Base-by-base conservation (phyloP, 2,329 filamentous ascomycete species). In the Fusarium sp. region DNA sequence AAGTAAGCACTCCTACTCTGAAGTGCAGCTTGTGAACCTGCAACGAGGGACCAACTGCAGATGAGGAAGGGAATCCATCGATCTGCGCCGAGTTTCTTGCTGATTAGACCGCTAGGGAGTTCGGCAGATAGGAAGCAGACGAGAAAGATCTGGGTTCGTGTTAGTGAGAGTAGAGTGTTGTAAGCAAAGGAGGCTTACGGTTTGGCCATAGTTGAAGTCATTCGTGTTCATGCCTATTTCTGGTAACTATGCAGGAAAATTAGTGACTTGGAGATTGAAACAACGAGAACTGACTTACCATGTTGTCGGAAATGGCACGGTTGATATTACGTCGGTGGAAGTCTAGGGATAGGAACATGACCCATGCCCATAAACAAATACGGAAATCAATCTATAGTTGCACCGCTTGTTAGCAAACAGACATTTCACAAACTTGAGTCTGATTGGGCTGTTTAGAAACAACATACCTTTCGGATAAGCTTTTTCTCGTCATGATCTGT, bases 41-140 rank as follows among this genome's bases (percentile, higher is more conserved):
- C 78, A 10, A 82, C 77, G 15, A 83, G 72, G 1, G 80, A 82
- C 82, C 82, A 84, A 13, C 70, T 70, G 25, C 79, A 77, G 54
- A 84, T 81, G 48, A 82, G 78, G 27, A 79, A 78, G 0, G 81
- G 82, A 10, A 84, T 83, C 82, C 81, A 84, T 52, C 74, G 65
- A 67, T 86, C 83, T 1, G 84, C 83, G 12, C 85, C 84, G 10
- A 86, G 71, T 55, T 84, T 84, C 76, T 86, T 86, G 58, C 82
- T 85, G 53, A 86, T 77, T 5, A 87, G 75, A 18, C 83, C 83
- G 49, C 83, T 84, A 5, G 84, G 84, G 1, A 86, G 74, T 46
- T 86, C 84, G 7, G 84, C 83, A 2, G 80, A 78, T 3, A 86
- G 77, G 58, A 86, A 86, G 0, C 78, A 78, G 0, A 83, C 75